Evolutionary conservation across 164 flowering plant genomes (phyloP), one percentile per base, ranked within the genome.

Genomic region (Umbilicus rupestris): DNA sequence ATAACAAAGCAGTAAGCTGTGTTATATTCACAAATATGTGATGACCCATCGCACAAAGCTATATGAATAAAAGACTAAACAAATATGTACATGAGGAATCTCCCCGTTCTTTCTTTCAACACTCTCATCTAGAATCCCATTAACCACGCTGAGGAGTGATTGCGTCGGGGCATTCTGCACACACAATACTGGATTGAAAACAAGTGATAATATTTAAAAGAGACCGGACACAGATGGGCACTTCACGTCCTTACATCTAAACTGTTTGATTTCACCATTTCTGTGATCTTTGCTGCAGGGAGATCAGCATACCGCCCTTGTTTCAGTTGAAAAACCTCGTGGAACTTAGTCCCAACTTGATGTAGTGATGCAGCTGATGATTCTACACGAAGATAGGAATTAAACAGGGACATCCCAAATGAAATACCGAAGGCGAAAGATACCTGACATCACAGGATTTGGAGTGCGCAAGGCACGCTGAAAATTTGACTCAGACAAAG

Each of bases 71-170:
- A 37, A 39, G 28, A 37, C 70, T 41, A 68, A 47, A 62, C 45
- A 69, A 63, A 63, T 58, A 64, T 82, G 69, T 87, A 94, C 99
- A 77, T 82, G 85, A 74, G 99, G 88, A 66, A 92, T 78, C 78
- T 91, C 96, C 47, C 80, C 93, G 78, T 84, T 89, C 79, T 84
- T 85, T 74, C 75, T 84, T 69, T 94, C 91, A 39, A 90, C 72
- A 71, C 87, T 87, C 77, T 87, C 98, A 70, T 89, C 96, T 42
- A 94, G 74, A 73, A 92, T 85, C 59, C 82, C 89, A 71, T 50
- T 50, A 50, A 50, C 55, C 66, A 66, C 11, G 42, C 39, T 68
- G 20, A 62, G 50, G 68, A 8, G 68, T 59, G 59, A 19, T 63
- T 72, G 11, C 41, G 62, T 63, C 37, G 39, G 37, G 11, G 44